A percentile compares a stretch with the other conserved stretches of the same genome.
These are phyloP conservation scores for Basipetospora sp. DNA, from an alignment of 2,329 filamentous ascomycete species.

Conservation along the genomic window DNA sequence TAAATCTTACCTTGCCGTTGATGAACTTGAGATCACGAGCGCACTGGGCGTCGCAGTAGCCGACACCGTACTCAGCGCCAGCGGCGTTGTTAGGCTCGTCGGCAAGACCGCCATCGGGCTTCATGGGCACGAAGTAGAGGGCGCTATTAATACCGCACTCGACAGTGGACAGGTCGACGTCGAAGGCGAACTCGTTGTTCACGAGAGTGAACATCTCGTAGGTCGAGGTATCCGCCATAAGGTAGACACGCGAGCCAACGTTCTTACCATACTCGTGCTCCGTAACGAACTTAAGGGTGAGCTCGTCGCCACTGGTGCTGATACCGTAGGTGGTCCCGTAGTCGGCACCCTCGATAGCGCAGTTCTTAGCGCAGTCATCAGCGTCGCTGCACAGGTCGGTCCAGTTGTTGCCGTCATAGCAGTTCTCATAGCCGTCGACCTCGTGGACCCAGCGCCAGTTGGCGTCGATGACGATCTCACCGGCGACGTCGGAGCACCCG, in stretches of 20 bases:
- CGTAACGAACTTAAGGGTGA: conserved; percentile 37
- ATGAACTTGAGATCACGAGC: conserved; percentile 35
- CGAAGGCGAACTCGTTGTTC: conserved; percentile 50
- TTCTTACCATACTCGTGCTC: conserved; percentile 28
- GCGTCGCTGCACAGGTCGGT: conserved; percentile 23
- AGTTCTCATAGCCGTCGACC: conserved; percentile 26
- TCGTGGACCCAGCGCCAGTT: conserved; percentile 42
- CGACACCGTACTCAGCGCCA: conserved; percentile 39
- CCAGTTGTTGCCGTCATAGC: conserved; percentile 31
- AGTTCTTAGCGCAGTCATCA: conserved; percentile 27
- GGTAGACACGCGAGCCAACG: conserved; percentile 37
- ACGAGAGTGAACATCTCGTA: conserved; percentile 48
- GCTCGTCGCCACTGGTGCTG: conserved; percentile 27
- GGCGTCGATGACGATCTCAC: conserved; percentile 33
- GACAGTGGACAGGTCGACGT: conserved; percentile 49
- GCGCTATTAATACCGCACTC: conserved; percentile 53
- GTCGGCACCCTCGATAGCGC: conserved; percentile 31
- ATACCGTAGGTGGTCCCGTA: conserved; percentile 32
- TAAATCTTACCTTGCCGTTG: conserved; percentile 20
- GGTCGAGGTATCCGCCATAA: conserved; percentile 37
- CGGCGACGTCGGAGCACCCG: conserved; percentile 26
- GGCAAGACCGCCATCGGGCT: conserved; percentile 33
- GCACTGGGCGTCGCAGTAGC: conserved; percentile 36
- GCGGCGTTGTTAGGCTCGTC: conserved; percentile 29
- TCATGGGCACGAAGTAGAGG: conserved; percentile 44